Evolutionary conservation across 1,139 yeast species (phyloP).

Genomic region (Yamadazyma songkhlaensis): DNA sequence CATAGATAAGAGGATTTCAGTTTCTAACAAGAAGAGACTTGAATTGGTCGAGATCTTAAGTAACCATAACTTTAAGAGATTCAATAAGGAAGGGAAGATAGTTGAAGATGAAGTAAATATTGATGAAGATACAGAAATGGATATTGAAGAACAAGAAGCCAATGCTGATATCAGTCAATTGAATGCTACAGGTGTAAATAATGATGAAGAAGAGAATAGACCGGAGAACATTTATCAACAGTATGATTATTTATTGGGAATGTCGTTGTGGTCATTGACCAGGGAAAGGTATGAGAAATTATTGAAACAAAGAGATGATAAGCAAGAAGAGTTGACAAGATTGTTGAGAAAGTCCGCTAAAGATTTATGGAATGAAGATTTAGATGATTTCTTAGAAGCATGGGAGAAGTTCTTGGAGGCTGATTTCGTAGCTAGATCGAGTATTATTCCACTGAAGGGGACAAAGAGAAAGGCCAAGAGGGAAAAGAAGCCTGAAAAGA

Average conservation of each 20-base stretch:
- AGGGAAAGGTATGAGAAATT: constrained; percentile 82
- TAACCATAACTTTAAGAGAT: constrained; percentile 67
- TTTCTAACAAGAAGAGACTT: constrained; percentile 72
- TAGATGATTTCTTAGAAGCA: constrained; percentile 64
- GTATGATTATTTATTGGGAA: constrained; percentile 74
- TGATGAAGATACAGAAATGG: constrained; percentile 23
- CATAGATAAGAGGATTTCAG: constrained; percentile 66
- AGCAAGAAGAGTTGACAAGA: constrained; percentile 67
- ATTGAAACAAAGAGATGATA: constrained; percentile 66
- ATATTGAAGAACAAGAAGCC: constrained; percentile 37
- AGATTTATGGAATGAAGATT: constrained; percentile 83
- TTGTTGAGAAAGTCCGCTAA: constrained; percentile 73
- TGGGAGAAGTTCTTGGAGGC: constrained; percentile 61
- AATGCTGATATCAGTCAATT: constrained; percentile 37
- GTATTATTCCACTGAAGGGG: constrained; percentile 26
- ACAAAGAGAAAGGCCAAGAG: constrained; percentile 27
- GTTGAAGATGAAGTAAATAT: constrained; percentile 20
- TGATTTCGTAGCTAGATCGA: constrained; percentile 32
- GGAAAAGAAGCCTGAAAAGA: constrained; percentile 11
- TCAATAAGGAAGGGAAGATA: constrained; percentile 67
- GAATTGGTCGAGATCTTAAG: constrained; percentile 64
- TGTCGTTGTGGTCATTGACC: constrained; percentile 94
- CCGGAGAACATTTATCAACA: constrained; percentile 52
- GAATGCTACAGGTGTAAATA: constrained; percentile 30
- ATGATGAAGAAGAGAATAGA: constrained; percentile 26